A percentile compares a stretch with the other conserved stretches of the same genome.
Conservation (phyloP, 148 eudicot species). For the Pouteria glomerata region DNA sequence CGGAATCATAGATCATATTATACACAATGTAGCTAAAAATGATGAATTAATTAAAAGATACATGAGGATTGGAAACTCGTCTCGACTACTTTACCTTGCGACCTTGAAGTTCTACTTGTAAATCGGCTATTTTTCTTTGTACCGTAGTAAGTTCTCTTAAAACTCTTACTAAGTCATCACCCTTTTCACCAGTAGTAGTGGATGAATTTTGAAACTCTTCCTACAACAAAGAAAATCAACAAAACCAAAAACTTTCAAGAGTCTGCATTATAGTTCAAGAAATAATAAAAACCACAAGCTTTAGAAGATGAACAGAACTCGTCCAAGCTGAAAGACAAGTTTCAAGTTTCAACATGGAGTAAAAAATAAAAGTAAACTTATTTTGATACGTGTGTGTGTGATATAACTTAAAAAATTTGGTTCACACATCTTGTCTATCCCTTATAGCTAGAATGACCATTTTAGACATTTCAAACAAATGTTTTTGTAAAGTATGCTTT, state of each 20-base stretch:
- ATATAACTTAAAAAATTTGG: background rate
- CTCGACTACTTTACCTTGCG: conserved; percentile 58
- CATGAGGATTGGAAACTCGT: conserved; percentile 2
- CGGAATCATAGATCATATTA: background rate
- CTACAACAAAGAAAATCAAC: conserved; percentile 29
- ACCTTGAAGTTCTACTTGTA: conserved; percentile 98
- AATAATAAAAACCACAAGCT: background rate
- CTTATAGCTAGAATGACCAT: background rate
- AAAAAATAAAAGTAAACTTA: background rate
- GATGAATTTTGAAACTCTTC: conserved; percentile 65
- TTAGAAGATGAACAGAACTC: background rate
- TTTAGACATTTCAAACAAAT: background rate
- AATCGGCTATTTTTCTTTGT: conserved; percentile 89
- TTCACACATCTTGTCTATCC: background rate
- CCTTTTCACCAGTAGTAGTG: conserved; percentile 53
- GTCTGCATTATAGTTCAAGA: background rate
- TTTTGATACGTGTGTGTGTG: too few relatives aligned
- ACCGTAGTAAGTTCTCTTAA: conserved; percentile 91
- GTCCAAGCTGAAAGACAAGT: background rate
- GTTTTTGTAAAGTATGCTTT: too few relatives aligned
- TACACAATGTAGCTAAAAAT: background rate
- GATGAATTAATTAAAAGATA: background rate
- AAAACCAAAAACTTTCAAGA: background rate
- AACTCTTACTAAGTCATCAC: conserved; percentile 82
- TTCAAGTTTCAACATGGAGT: background rate